Conservation (phyloP, 2,329 filamentous ascomycete genomes). For the Claviceps citrina region DNA sequence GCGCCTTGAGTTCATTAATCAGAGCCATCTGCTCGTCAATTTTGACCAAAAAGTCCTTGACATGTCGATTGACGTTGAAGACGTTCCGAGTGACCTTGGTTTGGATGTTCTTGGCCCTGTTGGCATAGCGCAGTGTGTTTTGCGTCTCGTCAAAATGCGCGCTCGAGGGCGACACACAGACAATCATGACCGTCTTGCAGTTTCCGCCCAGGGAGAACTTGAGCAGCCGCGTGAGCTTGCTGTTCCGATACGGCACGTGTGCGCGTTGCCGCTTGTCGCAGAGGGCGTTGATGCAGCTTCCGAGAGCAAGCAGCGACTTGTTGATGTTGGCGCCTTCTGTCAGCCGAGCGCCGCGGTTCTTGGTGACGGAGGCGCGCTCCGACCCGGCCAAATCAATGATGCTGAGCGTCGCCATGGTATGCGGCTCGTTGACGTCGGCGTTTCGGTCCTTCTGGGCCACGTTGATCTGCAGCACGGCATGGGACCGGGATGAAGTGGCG, state of each 20-base stretch:
- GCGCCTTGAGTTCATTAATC: constrained; percentile 87
- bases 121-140: constrained; percentile 92
- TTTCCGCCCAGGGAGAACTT: constrained; percentile 97
- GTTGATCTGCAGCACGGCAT: constrained; percentile 95
- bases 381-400: constrained; percentile 96
- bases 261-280: constrained; percentile 85
- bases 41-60: constrained; percentile 98
- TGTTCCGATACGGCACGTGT: constrained; percentile 94
- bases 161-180: constrained; percentile 92
- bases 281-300: constrained; percentile 95
- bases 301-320: constrained; percentile 86
- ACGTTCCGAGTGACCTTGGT: constrained; percentile 99
- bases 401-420: constrained; percentile 94
- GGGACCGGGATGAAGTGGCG: constrained; percentile 89
- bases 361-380: constrained; percentile 88
- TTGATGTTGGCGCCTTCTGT: constrained; percentile 98
- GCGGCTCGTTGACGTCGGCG: constrained; percentile 79
- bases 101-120: constrained; percentile 97
- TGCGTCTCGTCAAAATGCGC: constrained; percentile 96
- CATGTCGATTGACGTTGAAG: constrained; percentile 96
- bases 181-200: constrained; percentile 99
- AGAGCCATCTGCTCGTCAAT: constrained; percentile 97
- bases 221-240: constrained; percentile 83
- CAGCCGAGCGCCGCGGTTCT: constrained; percentile 83
- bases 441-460: constrained; percentile 88